A percentile compares a stretch with the other conserved stretches of the same genome.
These are phyloP conservation scores for Solanum hybrid DNA, from an alignment of 305 asterid genomes.

Conservation along the genomic window DNA sequence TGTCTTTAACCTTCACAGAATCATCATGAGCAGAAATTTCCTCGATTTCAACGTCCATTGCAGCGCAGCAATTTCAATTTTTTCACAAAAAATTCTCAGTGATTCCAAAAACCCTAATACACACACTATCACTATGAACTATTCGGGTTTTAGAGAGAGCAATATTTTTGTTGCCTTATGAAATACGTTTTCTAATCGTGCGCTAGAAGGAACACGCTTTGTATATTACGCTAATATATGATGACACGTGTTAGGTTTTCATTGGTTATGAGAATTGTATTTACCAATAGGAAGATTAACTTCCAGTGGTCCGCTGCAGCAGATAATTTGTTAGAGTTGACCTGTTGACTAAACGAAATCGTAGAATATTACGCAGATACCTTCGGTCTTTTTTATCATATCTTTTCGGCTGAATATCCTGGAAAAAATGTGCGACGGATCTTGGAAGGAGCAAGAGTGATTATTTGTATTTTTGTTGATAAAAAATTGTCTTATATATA, in stretches of 20 bases:
- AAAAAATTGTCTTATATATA: neutral
- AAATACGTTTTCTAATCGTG: neutral
- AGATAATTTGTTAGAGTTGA: neutral
- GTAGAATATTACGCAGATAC: neutral
- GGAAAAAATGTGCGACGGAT: neutral
- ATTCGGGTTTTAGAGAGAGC: neutral
- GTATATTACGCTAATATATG: neutral
- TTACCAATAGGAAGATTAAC: neutral
- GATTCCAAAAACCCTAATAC: conserved; percentile 7
- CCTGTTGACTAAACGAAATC: neutral
- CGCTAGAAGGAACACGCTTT: neutral
- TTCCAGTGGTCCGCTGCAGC: neutral
- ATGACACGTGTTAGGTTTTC: neutral
- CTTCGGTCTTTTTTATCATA: neutral
- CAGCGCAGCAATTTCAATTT: neutral
- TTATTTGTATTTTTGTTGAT: neutral
- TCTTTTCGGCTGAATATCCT: neutral
- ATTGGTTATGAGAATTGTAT: neutral
- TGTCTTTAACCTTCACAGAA: conserved; percentile 12
- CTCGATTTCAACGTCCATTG: conserved; percentile 22
- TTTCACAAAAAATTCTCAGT: neutral
- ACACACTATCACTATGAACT: neutral
- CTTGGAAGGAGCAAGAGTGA: neutral
- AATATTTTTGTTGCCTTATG: neutral
- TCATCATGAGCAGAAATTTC: neutral